Conservation (phyloP, 768 basidiomycete genomes). For the Trametopsis cervina region DNA sequence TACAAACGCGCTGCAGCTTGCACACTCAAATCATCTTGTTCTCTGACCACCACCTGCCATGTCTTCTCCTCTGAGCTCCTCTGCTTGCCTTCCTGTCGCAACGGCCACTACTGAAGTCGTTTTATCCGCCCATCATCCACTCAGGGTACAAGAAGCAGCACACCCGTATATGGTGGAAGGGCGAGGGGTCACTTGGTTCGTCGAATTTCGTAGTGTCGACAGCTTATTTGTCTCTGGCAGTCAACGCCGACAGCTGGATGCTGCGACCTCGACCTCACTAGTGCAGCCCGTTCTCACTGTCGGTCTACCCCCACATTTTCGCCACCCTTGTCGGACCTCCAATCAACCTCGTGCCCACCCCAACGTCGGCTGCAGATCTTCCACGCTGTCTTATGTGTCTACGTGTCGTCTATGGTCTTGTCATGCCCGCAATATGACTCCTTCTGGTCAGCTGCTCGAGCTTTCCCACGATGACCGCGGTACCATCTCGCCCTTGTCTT, state of each 20-base stretch:
- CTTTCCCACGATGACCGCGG: not conserved
- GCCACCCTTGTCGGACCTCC: not conserved
- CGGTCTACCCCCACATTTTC: not conserved
- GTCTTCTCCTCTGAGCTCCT: not conserved
- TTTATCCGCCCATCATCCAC: not conserved
- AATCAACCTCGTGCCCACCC: not conserved
- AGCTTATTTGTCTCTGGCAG: not conserved
- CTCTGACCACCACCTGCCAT: slow-evolving; percentile 10
- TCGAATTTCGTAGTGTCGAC: not conserved
- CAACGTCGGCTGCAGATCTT: no score
- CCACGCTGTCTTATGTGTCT: no score
- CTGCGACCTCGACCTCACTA: not conserved
- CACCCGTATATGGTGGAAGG: not conserved
- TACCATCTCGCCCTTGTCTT: not conserved
- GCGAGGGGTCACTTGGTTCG: not conserved
- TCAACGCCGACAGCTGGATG: not conserved
- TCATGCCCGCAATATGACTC: no score
- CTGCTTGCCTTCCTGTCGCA: not conserved
- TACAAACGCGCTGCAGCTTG: not conserved
- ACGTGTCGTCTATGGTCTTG: no score
- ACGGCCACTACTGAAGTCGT: not conserved
- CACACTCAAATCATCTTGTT: slow-evolving; percentile 1
- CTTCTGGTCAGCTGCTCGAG: not conserved
- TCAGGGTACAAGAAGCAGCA: not conserved
- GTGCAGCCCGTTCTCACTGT: not conserved